phyloP scores from a whole-genome alignment of 73 alveolate species.

The Uronychia binucleata region DNA sequence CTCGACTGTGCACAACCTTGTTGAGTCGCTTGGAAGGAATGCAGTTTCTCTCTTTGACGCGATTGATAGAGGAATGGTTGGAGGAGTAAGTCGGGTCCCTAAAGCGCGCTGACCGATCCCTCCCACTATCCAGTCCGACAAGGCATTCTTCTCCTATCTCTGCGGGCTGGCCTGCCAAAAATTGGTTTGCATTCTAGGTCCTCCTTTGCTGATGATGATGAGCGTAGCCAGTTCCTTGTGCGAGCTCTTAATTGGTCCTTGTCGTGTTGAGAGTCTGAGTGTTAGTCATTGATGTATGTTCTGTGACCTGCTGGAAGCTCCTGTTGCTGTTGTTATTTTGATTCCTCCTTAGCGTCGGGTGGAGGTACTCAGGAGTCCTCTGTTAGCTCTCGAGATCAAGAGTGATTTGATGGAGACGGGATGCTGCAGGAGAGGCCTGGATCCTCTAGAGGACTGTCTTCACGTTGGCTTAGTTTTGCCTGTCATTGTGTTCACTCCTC shows the following conservation, averaged over 20 bases:
- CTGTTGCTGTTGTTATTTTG: neutral
- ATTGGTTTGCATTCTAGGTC: no score
- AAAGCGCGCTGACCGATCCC: neutral
- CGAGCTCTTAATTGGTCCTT: neutral
- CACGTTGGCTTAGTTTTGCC: neutral
- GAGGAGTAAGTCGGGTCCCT: neutral
- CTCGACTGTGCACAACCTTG: neutral
- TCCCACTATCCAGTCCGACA: neutral
- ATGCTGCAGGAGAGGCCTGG: neutral
- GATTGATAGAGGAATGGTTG: neutral
- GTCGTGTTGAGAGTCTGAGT: neutral
- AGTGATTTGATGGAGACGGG: neutral
- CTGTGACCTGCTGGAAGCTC: neutral
- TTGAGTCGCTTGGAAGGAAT: neutral
- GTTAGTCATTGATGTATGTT: neutral
- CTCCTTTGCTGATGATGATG: neutral
- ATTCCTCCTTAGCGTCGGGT: neutral
- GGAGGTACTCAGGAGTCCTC: neutral
- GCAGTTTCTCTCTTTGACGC: neutral
- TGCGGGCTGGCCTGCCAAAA: neutral
- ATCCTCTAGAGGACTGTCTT: neutral
- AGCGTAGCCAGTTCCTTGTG: neutral
- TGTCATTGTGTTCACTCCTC: neutral
- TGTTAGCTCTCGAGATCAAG: neutral
- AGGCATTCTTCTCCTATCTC: neutral